Evolutionary conservation across 495 filamentous ascomycete genomes (phyloP).

Genomic region (Talaromyces stipitatus): DNA sequence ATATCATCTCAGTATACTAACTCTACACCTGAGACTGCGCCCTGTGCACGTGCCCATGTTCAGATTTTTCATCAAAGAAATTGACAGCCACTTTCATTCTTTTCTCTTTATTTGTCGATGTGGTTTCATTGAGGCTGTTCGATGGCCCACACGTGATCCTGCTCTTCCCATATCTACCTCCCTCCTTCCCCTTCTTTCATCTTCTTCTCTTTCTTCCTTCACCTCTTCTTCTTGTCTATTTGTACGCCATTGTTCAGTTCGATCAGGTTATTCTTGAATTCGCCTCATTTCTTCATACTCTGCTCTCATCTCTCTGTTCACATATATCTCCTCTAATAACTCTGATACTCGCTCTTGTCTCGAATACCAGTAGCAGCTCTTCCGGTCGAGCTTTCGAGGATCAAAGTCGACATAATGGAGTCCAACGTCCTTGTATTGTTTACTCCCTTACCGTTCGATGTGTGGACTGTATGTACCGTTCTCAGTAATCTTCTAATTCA

Average conservation of each 20-base stretch:
- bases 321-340: no score
- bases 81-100: neutral
- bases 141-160: no score
- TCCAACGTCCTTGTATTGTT: no score
- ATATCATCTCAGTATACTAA: neutral
- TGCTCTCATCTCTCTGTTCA: neutral
- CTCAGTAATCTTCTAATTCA: neutral
- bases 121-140: no score
- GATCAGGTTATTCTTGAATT: neutral
- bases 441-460: no score
- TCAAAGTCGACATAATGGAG: no score
- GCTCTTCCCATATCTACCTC: neutral
- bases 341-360: no score
- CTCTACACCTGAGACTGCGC: neutral
- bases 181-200: slow-evolving; percentile 18
- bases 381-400: no score
- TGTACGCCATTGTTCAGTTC: neutral
- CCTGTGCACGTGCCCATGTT: neutral
- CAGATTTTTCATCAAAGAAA: neutral
- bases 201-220: slow-evolving; percentile 20
- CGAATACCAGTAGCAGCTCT: neutral
- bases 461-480: no score
- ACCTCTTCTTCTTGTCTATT: slow-evolving; percentile 11
- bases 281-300: neutral
- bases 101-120: neutral